Evolutionary conservation across 495 filamentous ascomycete genomes (phyloP).

Genomic region (Penicillium pulvis): DNA sequence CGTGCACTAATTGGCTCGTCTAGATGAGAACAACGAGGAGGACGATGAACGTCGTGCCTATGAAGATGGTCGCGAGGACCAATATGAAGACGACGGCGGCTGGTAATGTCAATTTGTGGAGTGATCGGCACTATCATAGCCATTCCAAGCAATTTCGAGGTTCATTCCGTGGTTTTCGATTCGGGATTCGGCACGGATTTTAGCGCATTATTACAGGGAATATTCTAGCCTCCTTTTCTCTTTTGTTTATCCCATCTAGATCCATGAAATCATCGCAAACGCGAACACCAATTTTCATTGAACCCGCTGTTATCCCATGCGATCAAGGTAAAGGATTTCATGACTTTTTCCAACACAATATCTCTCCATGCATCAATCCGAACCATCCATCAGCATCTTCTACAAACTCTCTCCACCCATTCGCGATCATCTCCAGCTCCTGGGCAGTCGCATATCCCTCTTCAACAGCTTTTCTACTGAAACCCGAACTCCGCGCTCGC

Average conservation of each 20-base stretch:
- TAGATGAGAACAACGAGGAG: constrained; percentile 20
- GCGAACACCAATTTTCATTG: too few species aligned
- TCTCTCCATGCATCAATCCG: constrained; percentile 53
- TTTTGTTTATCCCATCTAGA: too few species aligned
- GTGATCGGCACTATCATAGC: not conserved
- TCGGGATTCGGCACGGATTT: not conserved
- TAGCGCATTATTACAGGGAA: not conserved
- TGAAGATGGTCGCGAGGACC: constrained; percentile 26
- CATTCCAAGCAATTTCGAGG: not conserved
- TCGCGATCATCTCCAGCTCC: not conserved
- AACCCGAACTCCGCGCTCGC: not conserved
- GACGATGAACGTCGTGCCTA: constrained; percentile 20
- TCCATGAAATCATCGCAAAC: too few species aligned
- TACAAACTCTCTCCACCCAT: constrained; percentile 37
- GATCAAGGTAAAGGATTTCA: too few species aligned
- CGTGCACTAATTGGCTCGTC: not conserved
- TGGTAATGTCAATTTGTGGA: not conserved
- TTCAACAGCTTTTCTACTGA: not conserved
- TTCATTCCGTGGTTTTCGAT: not conserved
- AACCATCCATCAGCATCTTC: constrained; percentile 54
- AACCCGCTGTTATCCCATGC: too few species aligned
- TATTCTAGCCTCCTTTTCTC: too few species aligned
- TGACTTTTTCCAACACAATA: constrained; percentile 46
- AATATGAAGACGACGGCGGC: constrained; percentile 17
- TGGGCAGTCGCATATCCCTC: not conserved